Percentiles rank a stretch among this genome's conserved stretches.
These are phyloP conservation scores for Singerocomus rubriflavus DNA, from an alignment of 1,284 basidiomycete species.

Conservation along the genomic window DNA sequence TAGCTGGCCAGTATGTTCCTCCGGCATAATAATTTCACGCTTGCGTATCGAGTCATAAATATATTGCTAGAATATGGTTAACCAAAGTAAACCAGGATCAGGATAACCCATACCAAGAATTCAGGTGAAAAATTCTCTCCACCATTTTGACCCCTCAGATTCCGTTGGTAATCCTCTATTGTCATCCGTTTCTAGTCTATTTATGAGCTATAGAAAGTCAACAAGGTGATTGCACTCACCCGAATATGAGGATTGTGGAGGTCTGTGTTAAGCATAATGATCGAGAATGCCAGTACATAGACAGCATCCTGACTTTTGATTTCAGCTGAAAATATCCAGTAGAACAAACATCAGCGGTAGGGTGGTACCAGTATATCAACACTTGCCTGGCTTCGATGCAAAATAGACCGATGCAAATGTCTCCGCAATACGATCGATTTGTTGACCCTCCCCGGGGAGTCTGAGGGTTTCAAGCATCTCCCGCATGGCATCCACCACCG, in stretches of 20 bases:
- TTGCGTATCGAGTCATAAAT: slow-evolving; percentile 96
- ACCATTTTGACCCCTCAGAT: slow-evolving; percentile 92
- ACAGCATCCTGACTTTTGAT: slow-evolving; percentile 92
- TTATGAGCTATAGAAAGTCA: slow-evolving; percentile 10
- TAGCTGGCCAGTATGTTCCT: slow-evolving; percentile 95
- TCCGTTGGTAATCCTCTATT: slow-evolving; percentile 90
- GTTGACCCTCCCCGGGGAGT: slow-evolving; percentile 93
- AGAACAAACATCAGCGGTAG: slow-evolving; percentile 6
- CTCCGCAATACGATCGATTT: slow-evolving; percentile 93
- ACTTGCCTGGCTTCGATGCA: slow-evolving; percentile 71
- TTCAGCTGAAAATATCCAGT: slow-evolving; percentile 53
- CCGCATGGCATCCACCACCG: slow-evolving; percentile 92
- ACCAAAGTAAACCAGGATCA: slow-evolving; percentile 4
- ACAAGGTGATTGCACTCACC: slow-evolving; percentile 43
- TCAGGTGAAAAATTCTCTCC: slow-evolving; percentile 81
- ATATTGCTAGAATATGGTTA: slow-evolving; percentile 51
- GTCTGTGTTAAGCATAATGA: slow-evolving; percentile 99
- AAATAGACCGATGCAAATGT: slow-evolving; percentile 93
- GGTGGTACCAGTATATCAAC: background rate
- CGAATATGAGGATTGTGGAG: slow-evolving; percentile 94
- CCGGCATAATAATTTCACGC: slow-evolving; percentile 95
- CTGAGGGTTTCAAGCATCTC: slow-evolving; percentile 94
- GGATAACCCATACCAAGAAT: slow-evolving; percentile 65
- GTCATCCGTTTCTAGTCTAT: slow-evolving; percentile 86
- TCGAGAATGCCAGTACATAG: slow-evolving; percentile 92